Evolutionary conservation across 2,329 filamentous ascomycete species (phyloP), one percentile per base, ranked within the genome.

Genomic region (Cladosporium velox): DNA sequence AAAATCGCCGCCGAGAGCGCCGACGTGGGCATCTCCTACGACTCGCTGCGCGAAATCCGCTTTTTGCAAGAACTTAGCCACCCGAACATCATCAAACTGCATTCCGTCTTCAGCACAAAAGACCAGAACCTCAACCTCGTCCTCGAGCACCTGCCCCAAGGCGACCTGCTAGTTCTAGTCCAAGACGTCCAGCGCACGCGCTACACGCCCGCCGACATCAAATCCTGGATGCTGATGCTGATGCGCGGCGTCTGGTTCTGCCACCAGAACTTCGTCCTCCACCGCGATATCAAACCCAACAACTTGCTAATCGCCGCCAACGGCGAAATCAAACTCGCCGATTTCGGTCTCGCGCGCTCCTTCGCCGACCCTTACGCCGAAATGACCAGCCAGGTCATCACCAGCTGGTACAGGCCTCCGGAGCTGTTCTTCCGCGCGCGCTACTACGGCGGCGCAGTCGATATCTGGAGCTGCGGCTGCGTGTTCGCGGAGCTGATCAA

Each of bases 181-280:
- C 91, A 92, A 77, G 93, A 98, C 79, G 88, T 86, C 34, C 86
- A 89, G 55, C 83, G 83, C 64, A 89, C 97, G 57, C 87, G 88
- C 64, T 98, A 98, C 78, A 91, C 91, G 68, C 87, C 88, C 12
- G 91, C 91, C 21, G 95, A 99, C 78, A 93, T 98, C 78, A 99
- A 99, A 79, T 91, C 93, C 18, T 99, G 95, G 95, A 96, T 97
- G 90, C 91, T 91, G 69, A 98, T 98, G 95, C 86, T 98, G n/a
- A 87, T 87, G 32, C 89, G 94, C 51, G 95, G 91, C 30, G 88
- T 98, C 32, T 96, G 92, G 90, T 99, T 96, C 83, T 98, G 95
- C 79, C 95, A 99, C 79, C 91, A 93, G 76, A 96, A 95, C 78
- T 94, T 90, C 73, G 87, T 99, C 21, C 85, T 99, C 34, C 95